Evolutionary conservation across 1,139 yeast genomes (phyloP).

Genomic region (Hyphopichia khmerensis): DNA sequence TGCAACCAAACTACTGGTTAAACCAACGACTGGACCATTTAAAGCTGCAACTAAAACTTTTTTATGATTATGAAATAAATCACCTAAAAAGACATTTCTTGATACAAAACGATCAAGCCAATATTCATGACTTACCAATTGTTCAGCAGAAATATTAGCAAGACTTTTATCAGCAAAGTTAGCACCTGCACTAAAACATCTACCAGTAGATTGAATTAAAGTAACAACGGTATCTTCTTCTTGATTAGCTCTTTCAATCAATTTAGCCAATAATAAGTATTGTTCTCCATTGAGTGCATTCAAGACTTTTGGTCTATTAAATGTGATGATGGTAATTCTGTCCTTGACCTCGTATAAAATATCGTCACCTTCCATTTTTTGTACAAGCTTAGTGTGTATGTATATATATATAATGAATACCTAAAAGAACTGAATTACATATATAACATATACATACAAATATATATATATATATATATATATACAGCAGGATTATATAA

Average conservation of each 20-base stretch:
- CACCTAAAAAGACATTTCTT: slow-evolving; percentile 69
- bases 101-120: slow-evolving; percentile 65
- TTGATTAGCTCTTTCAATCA: slow-evolving; percentile 63
- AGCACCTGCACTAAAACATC: slow-evolving; percentile 86
- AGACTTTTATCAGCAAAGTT: slow-evolving; percentile 47
- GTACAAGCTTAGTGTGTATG: no score
- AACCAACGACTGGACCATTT: slow-evolving; percentile 88
- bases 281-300: slow-evolving; percentile 73
- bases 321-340: slow-evolving; percentile 61
- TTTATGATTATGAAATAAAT: slow-evolving; percentile 66
- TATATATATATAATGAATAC: no score
- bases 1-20: slow-evolving; percentile 71
- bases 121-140: slow-evolving; percentile 44
- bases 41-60: slow-evolving; percentile 74
- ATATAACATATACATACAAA: no score
- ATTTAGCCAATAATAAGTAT: slow-evolving; percentile 60
- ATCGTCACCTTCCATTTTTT: slow-evolving; percentile 21
- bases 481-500: no score
- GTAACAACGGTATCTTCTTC: slow-evolving; percentile 68
- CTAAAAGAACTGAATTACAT: no score
- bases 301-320: slow-evolving; percentile 59
- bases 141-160: slow-evolving; percentile 19
- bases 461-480: no score
- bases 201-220: slow-evolving; percentile 68
- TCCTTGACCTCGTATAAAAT: slow-evolving; percentile 54